Percentiles rank a stretch among this genome's conserved stretches.
Evolutionary conservation across 768 basidiomycete species (phyloP).

Genomic region (Pulveroboletus sp.): DNA sequence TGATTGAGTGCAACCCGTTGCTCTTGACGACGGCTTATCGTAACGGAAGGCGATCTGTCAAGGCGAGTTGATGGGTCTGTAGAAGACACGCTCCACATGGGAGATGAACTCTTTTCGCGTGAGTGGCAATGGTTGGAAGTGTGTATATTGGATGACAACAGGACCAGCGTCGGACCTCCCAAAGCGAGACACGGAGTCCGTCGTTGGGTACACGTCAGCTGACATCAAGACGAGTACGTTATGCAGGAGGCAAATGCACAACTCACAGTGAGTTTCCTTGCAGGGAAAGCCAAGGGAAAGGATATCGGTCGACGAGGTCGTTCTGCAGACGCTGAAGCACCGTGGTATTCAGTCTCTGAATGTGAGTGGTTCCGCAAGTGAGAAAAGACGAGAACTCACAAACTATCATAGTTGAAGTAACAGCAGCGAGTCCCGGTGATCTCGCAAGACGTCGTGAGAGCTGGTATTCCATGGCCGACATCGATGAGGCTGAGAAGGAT

Average conservation of each 20-base stretch:
- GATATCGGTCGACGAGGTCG: background rate
- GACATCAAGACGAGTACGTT: background rate
- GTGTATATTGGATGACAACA: background rate
- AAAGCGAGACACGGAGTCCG: background rate
- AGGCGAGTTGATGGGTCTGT: background rate
- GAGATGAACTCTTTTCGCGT: background rate
- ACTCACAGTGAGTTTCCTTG: background rate
- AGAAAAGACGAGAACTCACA: background rate
- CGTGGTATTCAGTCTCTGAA: background rate
- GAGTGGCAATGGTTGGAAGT: background rate
- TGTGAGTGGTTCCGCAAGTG: background rate
- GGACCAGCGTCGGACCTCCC: background rate
- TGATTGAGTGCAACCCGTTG: background rate
- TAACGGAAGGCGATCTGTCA: background rate
- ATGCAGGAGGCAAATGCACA: background rate
- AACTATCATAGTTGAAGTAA: background rate
- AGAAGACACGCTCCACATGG: background rate
- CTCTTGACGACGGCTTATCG: background rate
- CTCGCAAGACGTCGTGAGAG: too few relatives aligned
- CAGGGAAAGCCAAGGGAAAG: background rate
- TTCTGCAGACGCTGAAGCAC: background rate
- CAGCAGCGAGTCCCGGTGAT: background rate
- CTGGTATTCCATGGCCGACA: too few relatives aligned
- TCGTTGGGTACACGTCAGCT: too few relatives aligned
- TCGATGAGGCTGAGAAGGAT: too few relatives aligned